phyloP scores from a whole-genome alignment of 2,329 filamentous ascomycete species.

The Apiospora sp. region DNA sequence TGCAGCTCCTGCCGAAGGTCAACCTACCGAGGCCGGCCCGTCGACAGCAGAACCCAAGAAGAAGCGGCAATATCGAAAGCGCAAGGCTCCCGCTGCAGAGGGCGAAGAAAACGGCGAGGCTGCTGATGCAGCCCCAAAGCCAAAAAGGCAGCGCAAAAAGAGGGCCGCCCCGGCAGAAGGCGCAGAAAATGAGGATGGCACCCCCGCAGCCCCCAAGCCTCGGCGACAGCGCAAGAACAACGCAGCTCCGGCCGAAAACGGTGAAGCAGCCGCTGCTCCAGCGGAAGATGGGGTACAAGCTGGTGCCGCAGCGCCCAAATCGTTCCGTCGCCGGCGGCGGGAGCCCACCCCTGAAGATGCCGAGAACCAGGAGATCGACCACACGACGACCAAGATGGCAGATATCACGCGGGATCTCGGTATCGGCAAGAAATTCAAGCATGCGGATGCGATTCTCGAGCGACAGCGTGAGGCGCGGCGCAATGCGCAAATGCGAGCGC shows the following conservation, averaged over 20 bases:
- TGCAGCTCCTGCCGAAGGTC: background rate
- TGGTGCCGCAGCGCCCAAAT: constrained; percentile 34
- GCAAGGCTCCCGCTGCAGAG: constrained; percentile 34
- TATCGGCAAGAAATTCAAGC: constrained; percentile 78
- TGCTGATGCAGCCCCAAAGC: constrained; percentile 39
- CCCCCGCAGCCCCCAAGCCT: constrained; percentile 40
- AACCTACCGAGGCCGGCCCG: constrained; percentile 9
- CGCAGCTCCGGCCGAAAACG: constrained; percentile 28
- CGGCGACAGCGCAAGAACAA: constrained; percentile 40
- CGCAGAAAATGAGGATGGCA: background rate
- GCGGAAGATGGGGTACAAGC: constrained; percentile 33
- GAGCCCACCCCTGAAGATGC: constrained; percentile 70
- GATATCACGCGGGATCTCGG: constrained; percentile 74
- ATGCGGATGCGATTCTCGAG: constrained; percentile 75
- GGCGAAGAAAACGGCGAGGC: constrained; percentile 28
- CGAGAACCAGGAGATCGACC: constrained; percentile 69
- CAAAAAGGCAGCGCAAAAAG: constrained; percentile 39
- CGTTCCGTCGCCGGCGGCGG: constrained; percentile 44
- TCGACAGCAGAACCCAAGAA: constrained; percentile 29
- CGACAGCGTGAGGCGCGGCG: constrained; percentile 61
- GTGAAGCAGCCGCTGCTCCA: constrained; percentile 34
- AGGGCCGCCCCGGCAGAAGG: constrained; percentile 27
- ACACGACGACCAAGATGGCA: constrained; percentile 72
- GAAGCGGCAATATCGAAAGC: constrained; percentile 38
- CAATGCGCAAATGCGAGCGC: constrained; percentile 49